Evolutionary conservation across 1,139 yeast genomes (phyloP).

Genomic region (Debaryomycetaceae sp.): DNA sequence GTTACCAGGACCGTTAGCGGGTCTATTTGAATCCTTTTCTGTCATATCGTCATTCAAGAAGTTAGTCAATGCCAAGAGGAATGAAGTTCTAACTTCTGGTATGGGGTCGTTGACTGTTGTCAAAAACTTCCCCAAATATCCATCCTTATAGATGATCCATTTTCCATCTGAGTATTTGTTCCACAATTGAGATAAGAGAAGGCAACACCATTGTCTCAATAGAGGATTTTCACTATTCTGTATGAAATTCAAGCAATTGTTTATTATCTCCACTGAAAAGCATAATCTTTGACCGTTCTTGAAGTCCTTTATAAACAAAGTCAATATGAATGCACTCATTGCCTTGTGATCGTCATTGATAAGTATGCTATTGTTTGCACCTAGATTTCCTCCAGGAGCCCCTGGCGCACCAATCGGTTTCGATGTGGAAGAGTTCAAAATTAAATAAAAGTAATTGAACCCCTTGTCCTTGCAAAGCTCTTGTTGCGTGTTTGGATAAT

Average conservation of each 20-base stretch:
- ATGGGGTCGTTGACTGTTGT: conserved; percentile 77
- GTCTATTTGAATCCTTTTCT: conserved; percentile 19
- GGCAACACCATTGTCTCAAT: conserved; percentile 86
- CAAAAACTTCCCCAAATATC: conserved; percentile 55
- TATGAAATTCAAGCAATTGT: conserved; percentile 64
- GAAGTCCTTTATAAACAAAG: conserved; percentile 79
- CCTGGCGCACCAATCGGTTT: conserved; percentile 28
- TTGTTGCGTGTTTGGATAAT: conserved; percentile 83
- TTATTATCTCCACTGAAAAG: conserved; percentile 67
- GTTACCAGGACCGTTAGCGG: conserved; percentile 8
- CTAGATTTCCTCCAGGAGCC: conserved; percentile 20
- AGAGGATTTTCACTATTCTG: conserved; percentile 78
- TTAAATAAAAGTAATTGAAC: conserved; percentile 79
- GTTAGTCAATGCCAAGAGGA: conserved; percentile 68
- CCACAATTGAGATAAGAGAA: conserved; percentile 77
- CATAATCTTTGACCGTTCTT: conserved; percentile 78
- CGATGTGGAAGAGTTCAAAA: conserved; percentile 43
- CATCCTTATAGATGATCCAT: conserved; percentile 66
- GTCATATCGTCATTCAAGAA: conserved; percentile 48
- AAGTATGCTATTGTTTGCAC: conserved; percentile 21
- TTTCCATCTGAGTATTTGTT: conserved; percentile 72
- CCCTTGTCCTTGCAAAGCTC: conserved; percentile 92
- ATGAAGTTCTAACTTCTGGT: conserved; percentile 91
- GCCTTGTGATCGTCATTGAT: conserved; percentile 78
- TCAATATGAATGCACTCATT: conserved; percentile 87